Evolutionary conservation across 73 alveolate genomes (phyloP), one percentile per base, ranked within the genome.

Genomic region (Tetrahymena thermophila): DNA sequence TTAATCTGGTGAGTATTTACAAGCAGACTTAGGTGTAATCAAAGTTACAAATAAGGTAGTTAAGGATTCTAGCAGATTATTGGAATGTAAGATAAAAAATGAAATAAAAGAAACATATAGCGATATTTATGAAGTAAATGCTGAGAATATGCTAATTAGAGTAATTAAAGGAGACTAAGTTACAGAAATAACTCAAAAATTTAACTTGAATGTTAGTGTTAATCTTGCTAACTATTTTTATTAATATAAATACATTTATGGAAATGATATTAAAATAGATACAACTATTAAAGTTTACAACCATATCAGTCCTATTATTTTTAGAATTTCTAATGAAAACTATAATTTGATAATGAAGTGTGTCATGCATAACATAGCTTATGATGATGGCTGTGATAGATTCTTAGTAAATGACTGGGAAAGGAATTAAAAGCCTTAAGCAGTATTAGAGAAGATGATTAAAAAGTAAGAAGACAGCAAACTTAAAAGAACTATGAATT

Each of bases 301-400:
- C 34, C 94, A 71, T 35, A 55, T 95, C 21, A 94, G 95, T 25
- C 97, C 97, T 1, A 95, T 95, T 85, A 95, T 95, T 17, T 35
- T 95, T 14, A 25, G 84, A 89, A 85, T 95, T 84, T 85, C 97
- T 5, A 94, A 95, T 95, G 44, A 42, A 13, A 95, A 95, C 35
- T 95, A 95, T 42, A 95, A 85, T 94, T 95, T 85, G n/a, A 34
- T 95, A 8, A 95, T 95, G 97, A 95, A 95, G 35, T 95, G 97
- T 19, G n/a, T 95, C 19, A 85, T 95, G 93, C 97, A 95, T 35
- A 95, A 95, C 35, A 95, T 95, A 31, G 97, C 97, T 34, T 95
- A 89, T 50, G 97, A 95, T 50, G 97, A 95, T 95, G 97, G 97
- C 7, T 95, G 93, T 34, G 97, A 95, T 95, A 85, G 94, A n/a